A percentile compares a stretch with the other conserved stretches of the same genome.
phyloP scores from a whole-genome alignment of 352 stramenopile genomes.

The Lagenidium giganteum region DNA sequence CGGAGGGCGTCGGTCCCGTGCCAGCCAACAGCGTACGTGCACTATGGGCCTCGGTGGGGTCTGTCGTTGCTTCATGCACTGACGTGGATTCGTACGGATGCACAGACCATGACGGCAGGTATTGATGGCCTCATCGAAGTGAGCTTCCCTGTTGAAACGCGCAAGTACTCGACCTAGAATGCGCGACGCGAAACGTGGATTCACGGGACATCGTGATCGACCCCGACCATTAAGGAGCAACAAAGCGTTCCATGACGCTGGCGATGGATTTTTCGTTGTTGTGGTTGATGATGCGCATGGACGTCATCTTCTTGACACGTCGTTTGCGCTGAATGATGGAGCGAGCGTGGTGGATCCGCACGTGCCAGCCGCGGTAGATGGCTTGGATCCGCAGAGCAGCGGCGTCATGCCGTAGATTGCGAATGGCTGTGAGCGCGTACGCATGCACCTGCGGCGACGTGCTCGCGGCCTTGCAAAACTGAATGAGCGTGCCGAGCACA shows the following conservation, averaged over 20 bases:
- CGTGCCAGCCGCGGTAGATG: constrained; percentile 61
- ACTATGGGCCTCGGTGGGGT: too few species aligned
- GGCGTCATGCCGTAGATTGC: constrained; percentile 65
- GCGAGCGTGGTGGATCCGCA: constrained; percentile 27
- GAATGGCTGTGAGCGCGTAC: constrained; percentile 40
- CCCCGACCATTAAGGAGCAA: too few species aligned
- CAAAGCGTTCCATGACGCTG: constrained; percentile 24
- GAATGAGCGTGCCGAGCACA: constrained; percentile 47
- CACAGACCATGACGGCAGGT: constrained; percentile 59
- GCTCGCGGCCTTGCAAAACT: constrained; percentile 41
- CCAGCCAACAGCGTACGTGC: constrained; percentile 49
- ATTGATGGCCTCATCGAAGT: constrained; percentile 70
- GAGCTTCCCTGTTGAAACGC: constrained; percentile 53
- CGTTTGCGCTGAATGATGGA: constrained; percentile 23
- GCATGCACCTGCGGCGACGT: constrained; percentile 30
- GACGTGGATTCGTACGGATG: neutral
- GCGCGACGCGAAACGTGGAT: too few species aligned
- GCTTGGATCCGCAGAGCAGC: constrained; percentile 68
- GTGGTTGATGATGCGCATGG: constrained; percentile 21
- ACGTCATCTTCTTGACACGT: constrained; percentile 24
- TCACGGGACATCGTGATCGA: neutral
- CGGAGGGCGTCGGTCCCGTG: constrained; percentile 69
- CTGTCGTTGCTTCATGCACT: neutral
- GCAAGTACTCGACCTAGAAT: constrained; percentile 44
- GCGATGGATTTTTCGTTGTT: constrained; percentile 16